Evolutionary conservation across 139 green algal species (phyloP).

Genomic region (Astrephomene gubernaculifera): DNA sequence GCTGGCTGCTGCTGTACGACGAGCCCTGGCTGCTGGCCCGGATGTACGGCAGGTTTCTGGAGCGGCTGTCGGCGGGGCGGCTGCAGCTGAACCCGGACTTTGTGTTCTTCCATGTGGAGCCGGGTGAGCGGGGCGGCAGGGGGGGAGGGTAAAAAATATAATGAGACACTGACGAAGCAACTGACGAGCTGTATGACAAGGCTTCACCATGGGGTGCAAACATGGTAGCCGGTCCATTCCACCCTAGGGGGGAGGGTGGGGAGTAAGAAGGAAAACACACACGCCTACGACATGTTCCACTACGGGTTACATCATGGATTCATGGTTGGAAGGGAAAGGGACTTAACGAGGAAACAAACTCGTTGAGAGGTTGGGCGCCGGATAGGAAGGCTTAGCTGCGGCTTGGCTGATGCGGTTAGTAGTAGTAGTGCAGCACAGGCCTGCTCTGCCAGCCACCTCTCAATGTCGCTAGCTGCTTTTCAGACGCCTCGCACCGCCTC

Average conservation of each 20-base stretch:
- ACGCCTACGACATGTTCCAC: too few relatives aligned
- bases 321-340: neutral
- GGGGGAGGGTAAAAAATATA: neutral
- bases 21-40: slow-evolving; percentile 7
- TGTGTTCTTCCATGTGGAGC: neutral
- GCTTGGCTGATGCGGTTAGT: neutral
- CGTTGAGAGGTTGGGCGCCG: neutral
- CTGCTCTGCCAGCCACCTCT: neutral
- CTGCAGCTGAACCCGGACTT: slow-evolving; percentile 4
- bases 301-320: too few relatives aligned
- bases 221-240: too few relatives aligned
- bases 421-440: neutral
- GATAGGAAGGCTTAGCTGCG: neutral
- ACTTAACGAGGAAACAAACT: neutral
- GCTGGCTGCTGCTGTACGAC: slow-evolving; percentile 3
- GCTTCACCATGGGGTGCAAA: too few relatives aligned
- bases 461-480: neutral
- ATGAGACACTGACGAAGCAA: too few relatives aligned
- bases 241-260: too few relatives aligned
- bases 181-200: too few relatives aligned
- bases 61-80: neutral
- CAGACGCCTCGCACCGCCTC: neutral
- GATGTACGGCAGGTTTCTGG: neutral
- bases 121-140: neutral
- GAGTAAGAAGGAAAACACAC: too few relatives aligned